Conservation (phyloP, 2,329 filamentous ascomycete species). For the Cladosporium sp. region DNA sequence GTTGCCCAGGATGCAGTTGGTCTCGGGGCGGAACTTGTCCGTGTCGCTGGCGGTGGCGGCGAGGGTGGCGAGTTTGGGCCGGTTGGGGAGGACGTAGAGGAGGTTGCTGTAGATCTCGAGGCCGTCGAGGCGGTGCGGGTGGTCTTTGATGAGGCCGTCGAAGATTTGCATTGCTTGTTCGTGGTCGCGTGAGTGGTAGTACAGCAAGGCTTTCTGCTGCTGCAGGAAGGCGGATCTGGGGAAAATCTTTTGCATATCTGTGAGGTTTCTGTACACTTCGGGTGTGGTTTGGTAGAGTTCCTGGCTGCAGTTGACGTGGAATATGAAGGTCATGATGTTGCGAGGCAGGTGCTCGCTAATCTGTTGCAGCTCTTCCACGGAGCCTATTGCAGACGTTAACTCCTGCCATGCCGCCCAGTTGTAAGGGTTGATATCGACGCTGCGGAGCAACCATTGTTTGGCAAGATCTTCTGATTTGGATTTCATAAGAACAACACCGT, state of each 20-base stretch:
- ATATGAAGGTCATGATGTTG: conserved; percentile 90
- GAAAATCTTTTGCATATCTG: conserved; percentile 76
- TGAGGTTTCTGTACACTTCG: conserved; percentile 65
- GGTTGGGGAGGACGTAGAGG: conserved; percentile 81
- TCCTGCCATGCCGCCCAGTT: conserved; percentile 98
- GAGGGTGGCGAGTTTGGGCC: conserved; percentile 85
- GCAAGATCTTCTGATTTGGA: conserved; percentile 84
- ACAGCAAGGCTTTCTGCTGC: conserved; percentile 79
- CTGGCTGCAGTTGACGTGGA: conserved; percentile 83
- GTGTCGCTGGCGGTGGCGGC: conserved; percentile 85
- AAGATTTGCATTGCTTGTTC: conserved; percentile 46
- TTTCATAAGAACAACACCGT: conserved; percentile 83
- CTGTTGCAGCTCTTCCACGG: conserved; percentile 68
- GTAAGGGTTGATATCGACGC: conserved; percentile 83
- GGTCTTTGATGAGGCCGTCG: conserved; percentile 56
- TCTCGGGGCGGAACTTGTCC: conserved; percentile 94
- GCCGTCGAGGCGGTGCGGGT: conserved; percentile 70
- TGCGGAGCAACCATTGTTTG: conserved; percentile 78
- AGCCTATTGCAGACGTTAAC: conserved; percentile 71
- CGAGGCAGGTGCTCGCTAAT: conserved; percentile 60
- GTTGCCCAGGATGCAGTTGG: conserved; percentile 93
- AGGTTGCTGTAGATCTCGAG: conserved; percentile 97
- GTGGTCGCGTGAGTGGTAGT: conserved; percentile 82
- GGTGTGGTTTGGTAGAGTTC: conserved; percentile 84
- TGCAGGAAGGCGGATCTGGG: conserved; percentile 83